Evolutionary conservation across 139 green algal genomes (phyloP), one percentile per base, ranked within the genome.

Genomic region (Asterochloris erici): DNA sequence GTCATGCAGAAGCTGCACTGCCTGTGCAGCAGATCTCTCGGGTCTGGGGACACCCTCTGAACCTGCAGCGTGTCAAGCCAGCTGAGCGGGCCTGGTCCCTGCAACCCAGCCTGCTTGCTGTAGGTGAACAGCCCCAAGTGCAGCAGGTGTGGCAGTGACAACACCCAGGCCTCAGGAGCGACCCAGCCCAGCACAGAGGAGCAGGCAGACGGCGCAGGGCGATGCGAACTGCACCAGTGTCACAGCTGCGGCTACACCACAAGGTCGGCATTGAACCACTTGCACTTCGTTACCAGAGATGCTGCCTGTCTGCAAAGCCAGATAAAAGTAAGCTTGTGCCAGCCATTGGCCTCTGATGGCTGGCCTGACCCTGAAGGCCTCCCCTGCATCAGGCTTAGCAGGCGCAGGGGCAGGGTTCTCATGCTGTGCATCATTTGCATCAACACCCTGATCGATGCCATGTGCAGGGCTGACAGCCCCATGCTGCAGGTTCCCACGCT

Each of bases 171-270:
- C 4, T 19, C 21, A 21, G 85, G 81, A 28, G 69, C 75, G 16
- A 73, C 60, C 19, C 29, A 62, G 15, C 86, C 91, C 1, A 86
- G 73, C 11, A 13, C 83, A 0, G 87, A 93, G 26, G 94, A 96
- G 69, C 26, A 70, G 23, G 80, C 62, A 6, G 38, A 73, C 15
- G 81, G 77, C 10, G 90, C 93, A 4, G 60, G 64, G 0, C 84
- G 91, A 0, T 87, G 90, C 19, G 94, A 98, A 88, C 47, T 92
- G 69, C 93, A 94, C 84, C n/a, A 16, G 26, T 96, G 93, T 77
- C 66, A 14, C 14, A 12, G 23, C 15, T 91, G 87, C 73, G 16
- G 15, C 23, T 69, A 27, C 38, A 61, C 15, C 26, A 78, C 66
- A 24, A 84, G 78, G 79, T 84, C 10, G 19, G n/a, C 19, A 63